phyloP scores from a whole-genome alignment of 768 basidiomycete species.

The Phanerochaete carnosa region DNA sequence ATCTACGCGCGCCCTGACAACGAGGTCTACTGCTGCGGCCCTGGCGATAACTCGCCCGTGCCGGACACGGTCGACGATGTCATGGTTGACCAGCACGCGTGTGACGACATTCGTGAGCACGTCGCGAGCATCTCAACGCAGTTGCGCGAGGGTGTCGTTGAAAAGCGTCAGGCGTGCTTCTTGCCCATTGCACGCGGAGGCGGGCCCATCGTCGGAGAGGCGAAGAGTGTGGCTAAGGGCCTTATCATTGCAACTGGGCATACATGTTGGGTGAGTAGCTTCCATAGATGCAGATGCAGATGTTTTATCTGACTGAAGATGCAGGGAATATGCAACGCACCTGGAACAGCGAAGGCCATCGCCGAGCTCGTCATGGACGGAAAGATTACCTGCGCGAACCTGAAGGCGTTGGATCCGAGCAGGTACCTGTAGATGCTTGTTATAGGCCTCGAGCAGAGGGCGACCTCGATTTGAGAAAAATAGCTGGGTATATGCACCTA shows the following conservation, averaged over 20 bases:
- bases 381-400: constrained; percentile 51
- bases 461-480: too few species aligned
- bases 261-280: constrained; percentile 67
- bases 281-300: background rate
- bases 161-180: constrained; percentile 70
- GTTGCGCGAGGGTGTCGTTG: constrained; percentile 50
- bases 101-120: constrained; percentile 50
- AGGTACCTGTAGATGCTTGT: constrained; percentile 10
- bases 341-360: constrained; percentile 76
- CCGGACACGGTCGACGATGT: constrained; percentile 76
- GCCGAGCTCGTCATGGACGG: constrained; percentile 72
- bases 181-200: constrained; percentile 66
- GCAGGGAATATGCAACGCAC: constrained; percentile 78
- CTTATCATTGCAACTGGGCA: constrained; percentile 76
- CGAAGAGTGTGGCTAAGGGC: constrained; percentile 51
- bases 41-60: constrained; percentile 69
- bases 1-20: constrained; percentile 70
- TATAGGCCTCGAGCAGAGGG: too few species aligned
- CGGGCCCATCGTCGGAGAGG: constrained; percentile 72
- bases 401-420: constrained; percentile 43
- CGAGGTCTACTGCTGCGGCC: constrained; percentile 77
- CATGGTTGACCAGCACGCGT: constrained; percentile 49
- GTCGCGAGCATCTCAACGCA: constrained; percentile 61
- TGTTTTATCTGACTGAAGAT: background rate
- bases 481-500: too few species aligned